Evolutionary conservation across 192 early-diverging fungal species (phyloP).

Genomic region (Podila epicladia): DNA sequence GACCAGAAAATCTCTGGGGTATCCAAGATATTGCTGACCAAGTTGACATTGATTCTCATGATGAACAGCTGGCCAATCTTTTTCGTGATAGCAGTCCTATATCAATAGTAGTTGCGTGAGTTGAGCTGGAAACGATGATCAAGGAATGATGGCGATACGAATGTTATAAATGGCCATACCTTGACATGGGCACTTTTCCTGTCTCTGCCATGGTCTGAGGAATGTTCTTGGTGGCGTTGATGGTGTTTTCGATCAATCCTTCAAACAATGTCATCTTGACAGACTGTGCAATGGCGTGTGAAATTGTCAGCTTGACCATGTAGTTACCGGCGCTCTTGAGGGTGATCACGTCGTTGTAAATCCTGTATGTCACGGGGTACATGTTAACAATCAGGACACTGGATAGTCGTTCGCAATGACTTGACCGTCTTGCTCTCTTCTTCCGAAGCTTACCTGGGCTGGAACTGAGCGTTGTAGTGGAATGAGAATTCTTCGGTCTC

Average conservation of each 20-base stretch:
- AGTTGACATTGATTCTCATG: constrained; percentile 90
- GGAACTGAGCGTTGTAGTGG: constrained; percentile 74
- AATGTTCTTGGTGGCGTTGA: constrained; percentile 87
- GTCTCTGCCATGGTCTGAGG: constrained; percentile 94
- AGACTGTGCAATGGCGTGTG: constrained; percentile 95
- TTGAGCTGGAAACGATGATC: background rate
- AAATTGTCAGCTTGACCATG: constrained; percentile 94
- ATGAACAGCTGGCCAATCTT: constrained; percentile 97
- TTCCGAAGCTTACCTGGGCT: constrained; percentile 56
- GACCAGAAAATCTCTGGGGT: constrained; percentile 96
- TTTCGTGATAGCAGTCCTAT: constrained; percentile 88
- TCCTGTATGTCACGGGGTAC: constrained; percentile 60
- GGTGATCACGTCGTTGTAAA: constrained; percentile 92
- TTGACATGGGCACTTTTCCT: constrained; percentile 91
- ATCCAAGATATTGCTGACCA: constrained; percentile 89
- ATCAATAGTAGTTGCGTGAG: background rate
- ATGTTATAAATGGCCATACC: constrained; percentile 35
- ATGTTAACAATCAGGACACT: background rate
- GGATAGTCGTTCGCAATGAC: no score
- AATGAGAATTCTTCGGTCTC: constrained; percentile 87
- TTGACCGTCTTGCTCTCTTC: background rate
- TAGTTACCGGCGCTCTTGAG: constrained; percentile 80
- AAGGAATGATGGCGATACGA: background rate
- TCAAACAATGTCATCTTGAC: constrained; percentile 96
- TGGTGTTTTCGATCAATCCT: constrained; percentile 91